Base-by-base conservation (phyloP, 139 green algal species). In the Chlamydomonas urium region DNA sequence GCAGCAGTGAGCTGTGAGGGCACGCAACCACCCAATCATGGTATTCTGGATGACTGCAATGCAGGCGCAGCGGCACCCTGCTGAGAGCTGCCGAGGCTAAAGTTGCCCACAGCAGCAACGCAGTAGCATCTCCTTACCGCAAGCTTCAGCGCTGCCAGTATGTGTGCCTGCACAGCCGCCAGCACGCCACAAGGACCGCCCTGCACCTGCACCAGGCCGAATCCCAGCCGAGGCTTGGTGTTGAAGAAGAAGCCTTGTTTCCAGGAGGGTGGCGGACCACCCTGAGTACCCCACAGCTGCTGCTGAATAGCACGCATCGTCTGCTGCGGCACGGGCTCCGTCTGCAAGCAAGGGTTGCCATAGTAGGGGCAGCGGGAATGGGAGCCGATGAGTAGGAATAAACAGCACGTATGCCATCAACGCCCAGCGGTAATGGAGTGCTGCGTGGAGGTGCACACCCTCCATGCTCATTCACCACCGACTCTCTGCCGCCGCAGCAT, bases 201-300 rank as follows among this genome's bases (percentile, higher is more conserved):
- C 47, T 83, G 50, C 36, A 35, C 23, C 80, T 88, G 82, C 42
- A 86, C 70, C 47, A 88, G 76, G 2, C 82, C 82, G 56, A 81
- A 86, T 32, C 62, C 23, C 48, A 88, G 75, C 24, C 73, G 69
- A 1, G 38, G 29, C 6, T 62, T 60, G 26, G 14, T 26, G 76
- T 56, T 82, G 76, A 86, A 88, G 74, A 81, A 88, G 38, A 88
- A 81, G 53, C 82, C 82, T 70, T 87, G 78, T 65, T 83, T 75
- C 81, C 81, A 87, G 2, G 75, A 78, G n/a, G 65, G 38, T 10
- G 78, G 76, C 37, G 78, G 82, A 28, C 57, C 28, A n/a, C 72
- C 72, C n/a, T 74, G 59, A 1, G 28, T 38, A 31, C 81, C 81
- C 81, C 81, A 86, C 50, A 86, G 73, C 53, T 84, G 69, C n/a